Conservation (phyloP, 1,139 yeast genomes). For the Magnusiomyces suaveolens region DNA sequence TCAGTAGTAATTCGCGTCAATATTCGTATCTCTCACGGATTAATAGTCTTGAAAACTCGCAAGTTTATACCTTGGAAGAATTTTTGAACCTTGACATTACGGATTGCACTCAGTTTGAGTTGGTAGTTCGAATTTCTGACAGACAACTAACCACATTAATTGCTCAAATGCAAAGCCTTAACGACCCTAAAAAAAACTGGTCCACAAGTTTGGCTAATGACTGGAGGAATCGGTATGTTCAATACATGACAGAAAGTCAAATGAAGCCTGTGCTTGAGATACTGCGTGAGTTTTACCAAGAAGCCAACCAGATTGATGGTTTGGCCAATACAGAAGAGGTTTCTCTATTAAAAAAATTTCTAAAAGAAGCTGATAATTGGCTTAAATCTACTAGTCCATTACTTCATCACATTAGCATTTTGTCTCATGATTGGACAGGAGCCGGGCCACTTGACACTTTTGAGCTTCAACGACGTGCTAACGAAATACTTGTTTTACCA, state of each 20-base stretch:
- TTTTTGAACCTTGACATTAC: background rate
- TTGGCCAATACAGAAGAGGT: background rate
- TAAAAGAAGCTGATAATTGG: slow-evolving; percentile 43
- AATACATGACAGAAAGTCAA: slow-evolving; percentile 33
- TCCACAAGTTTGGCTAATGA: slow-evolving; percentile 2
- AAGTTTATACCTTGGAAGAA: background rate
- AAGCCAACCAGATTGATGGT: background rate
- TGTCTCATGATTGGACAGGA: slow-evolving; percentile 20
- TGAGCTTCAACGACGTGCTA: slow-evolving; percentile 33
- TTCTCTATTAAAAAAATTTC: slow-evolving; percentile 34
- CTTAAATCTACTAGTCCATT: slow-evolving; percentile 48
- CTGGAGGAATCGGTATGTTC: slow-evolving; percentile 33
- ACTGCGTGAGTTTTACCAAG: background rate
- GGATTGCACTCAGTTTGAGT: background rate
- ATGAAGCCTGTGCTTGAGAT: slow-evolving; percentile 27
- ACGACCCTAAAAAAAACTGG: slow-evolving; percentile 18
- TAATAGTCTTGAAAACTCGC: background rate
- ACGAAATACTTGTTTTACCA: slow-evolving; percentile 41
- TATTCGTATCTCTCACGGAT: slow-evolving; percentile 5
- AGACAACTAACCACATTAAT: slow-evolving; percentile 36
- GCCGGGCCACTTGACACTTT: slow-evolving; percentile 25
- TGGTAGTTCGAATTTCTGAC: slow-evolving; percentile 36
- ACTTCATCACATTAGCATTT: slow-evolving; percentile 24
- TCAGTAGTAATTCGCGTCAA: slow-evolving; percentile 7
- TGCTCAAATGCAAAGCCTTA: background rate